Evolutionary conservation across 768 basidiomycete species (phyloP).

Genomic region (Russula compacta): DNA sequence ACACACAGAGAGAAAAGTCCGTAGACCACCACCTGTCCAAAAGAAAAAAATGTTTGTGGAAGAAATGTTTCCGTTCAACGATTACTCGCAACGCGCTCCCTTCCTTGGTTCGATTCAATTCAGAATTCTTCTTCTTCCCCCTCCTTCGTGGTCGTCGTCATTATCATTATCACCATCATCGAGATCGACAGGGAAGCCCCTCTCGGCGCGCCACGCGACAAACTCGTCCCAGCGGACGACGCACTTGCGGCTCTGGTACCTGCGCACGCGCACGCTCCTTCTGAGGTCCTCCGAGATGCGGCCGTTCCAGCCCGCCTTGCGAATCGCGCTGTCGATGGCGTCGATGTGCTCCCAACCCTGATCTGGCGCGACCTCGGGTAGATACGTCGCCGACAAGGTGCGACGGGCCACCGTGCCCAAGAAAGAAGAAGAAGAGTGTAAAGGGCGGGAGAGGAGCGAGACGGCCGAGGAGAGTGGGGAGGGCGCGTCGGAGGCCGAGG

Average conservation of each 20-base stretch:
- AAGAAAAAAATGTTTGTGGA: no score
- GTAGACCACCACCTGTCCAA: no score
- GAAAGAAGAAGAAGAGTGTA: slow-evolving; percentile 52
- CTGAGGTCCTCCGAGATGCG: slow-evolving; percentile 74
- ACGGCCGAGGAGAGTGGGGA: slow-evolving; percentile 63
- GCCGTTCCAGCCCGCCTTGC: slow-evolving; percentile 87
- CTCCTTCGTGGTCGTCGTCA: not conserved
- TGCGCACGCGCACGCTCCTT: slow-evolving; percentile 61
- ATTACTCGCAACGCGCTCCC: not conserved
- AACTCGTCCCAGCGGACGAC: slow-evolving; percentile 70
- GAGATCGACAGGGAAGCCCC: slow-evolving; percentile 27
- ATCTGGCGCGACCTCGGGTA: slow-evolving; percentile 86
- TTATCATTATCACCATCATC: not conserved
- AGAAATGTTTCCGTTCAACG: no score
- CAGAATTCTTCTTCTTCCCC: not conserved
- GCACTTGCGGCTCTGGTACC: slow-evolving; percentile 74
- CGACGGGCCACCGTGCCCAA: slow-evolving; percentile 26
- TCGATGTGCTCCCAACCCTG: slow-evolving; percentile 93
- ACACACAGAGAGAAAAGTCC: no score
- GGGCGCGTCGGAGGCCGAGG: slow-evolving; percentile 49
- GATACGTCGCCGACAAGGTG: slow-evolving; percentile 77
- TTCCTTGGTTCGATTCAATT: not conserved
- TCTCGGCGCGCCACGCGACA: slow-evolving; percentile 56
- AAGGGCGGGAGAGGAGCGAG: slow-evolving; percentile 36
- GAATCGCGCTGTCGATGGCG: slow-evolving; percentile 83